Percentiles rank a stretch among this genome's conserved stretches.
These are phyloP conservation scores for Fusarium chaquense DNA, from an alignment of 2,329 filamentous ascomycete genomes.

Conservation along the genomic window DNA sequence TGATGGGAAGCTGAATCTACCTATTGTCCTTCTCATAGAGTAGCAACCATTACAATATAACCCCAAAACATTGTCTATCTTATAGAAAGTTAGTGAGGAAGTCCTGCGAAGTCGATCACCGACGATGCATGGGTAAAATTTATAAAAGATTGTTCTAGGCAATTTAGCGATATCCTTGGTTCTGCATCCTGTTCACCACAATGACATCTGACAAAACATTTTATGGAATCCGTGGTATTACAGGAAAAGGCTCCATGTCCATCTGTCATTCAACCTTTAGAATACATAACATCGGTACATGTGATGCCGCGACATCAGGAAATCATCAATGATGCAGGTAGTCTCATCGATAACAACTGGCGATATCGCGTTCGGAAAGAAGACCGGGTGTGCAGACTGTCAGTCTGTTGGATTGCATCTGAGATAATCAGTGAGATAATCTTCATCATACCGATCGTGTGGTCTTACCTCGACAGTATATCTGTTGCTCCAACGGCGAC, in stretches of 20 bases:
- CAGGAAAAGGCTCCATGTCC: background rate
- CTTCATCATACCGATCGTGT: rapidly evolving
- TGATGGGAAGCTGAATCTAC: no score
- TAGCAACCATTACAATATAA: no score
- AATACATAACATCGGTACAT: background rate
- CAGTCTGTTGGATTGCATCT: conserved; percentile 4
- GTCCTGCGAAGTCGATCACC: no score
- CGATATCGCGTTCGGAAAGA: background rate
- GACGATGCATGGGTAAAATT: no score
- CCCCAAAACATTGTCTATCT: no score
- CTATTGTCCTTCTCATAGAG: no score
- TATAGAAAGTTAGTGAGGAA: no score
- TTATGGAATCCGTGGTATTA: background rate
- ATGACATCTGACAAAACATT: background rate
- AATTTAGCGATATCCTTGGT: background rate
- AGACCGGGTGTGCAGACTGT: background rate
- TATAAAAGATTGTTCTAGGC: background rate
- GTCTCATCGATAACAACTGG: background rate
- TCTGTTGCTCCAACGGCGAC: background rate
- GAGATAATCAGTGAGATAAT: background rate
- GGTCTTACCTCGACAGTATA: background rate
- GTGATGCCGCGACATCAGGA: background rate
- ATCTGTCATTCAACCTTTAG: no score
- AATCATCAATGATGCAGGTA: no score
- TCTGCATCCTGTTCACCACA: background rate